Conservation (phyloP, 331 rosid species). For the Rosa hybrid region DNA sequence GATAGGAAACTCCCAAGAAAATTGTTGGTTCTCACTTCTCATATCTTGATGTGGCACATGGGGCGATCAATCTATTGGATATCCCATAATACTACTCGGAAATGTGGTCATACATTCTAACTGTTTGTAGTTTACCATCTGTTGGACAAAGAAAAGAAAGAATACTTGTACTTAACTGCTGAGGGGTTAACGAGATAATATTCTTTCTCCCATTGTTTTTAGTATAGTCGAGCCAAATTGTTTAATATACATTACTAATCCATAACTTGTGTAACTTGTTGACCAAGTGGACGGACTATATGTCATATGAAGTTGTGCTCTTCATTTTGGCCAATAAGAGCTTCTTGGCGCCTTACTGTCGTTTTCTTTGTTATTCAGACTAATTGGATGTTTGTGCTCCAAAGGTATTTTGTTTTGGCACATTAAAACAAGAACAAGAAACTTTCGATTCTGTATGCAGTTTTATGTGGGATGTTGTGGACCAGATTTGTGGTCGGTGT, state of each 20-base stretch:
- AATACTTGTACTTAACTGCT: conserved; percentile 4
- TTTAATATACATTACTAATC: neutral
- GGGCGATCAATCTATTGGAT: neutral
- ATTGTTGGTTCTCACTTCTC: neutral
- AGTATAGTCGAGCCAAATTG: neutral
- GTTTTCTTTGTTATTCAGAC: neutral
- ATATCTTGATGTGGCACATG: conserved; percentile 16
- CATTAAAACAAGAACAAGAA: neutral
- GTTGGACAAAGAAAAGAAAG: neutral
- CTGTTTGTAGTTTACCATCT: neutral
- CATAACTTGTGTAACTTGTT: neutral
- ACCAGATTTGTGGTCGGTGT: neutral
- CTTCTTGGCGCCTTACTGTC: neutral
- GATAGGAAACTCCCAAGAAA: conserved; percentile 8
- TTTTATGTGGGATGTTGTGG: neutral
- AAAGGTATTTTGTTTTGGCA: neutral
- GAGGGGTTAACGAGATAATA: neutral
- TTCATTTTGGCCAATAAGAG: neutral
- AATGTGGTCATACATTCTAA: conserved; percentile 4
- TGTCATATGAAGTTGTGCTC: neutral
- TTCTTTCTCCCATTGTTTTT: neutral
- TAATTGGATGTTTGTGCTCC: neutral
- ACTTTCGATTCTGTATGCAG: neutral
- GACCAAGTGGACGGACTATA: neutral
- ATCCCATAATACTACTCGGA: neutral